Evolutionary conservation across 108 stramenopile genomes (phyloP).

Genomic region (Cyclotella cryptica): DNA sequence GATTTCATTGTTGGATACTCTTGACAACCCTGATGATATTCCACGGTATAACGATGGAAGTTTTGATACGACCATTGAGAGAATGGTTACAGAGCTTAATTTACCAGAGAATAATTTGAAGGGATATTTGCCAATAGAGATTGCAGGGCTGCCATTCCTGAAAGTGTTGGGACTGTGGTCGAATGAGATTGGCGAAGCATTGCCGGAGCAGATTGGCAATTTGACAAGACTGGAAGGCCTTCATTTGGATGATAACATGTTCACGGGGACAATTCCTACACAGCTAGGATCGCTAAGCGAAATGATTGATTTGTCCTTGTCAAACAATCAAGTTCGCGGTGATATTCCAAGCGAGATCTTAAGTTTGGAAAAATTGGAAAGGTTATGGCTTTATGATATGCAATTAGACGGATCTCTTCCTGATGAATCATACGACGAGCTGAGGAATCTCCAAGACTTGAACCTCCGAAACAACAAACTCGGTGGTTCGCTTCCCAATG

Average conservation of each 20-base stretch:
- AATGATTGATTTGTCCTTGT: conserved; percentile 38
- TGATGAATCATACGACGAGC: background rate
- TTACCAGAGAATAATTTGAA: conserved; percentile 52
- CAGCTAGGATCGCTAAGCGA: conserved; percentile 38
- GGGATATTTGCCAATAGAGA: conserved; percentile 38
- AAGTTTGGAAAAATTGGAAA: conserved; percentile 15
- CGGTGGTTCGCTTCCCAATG: conserved; percentile 15
- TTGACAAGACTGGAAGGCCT: conserved; percentile 37
- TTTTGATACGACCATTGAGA: conserved; percentile 26
- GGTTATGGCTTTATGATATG: conserved; percentile 23
- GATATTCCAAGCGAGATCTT: conserved; percentile 38
- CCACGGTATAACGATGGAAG: conserved; percentile 32
- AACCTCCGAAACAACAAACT: conserved; percentile 25
- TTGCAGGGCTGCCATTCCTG: conserved; percentile 40
- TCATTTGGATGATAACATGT: conserved; percentile 41
- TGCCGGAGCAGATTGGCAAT: conserved; percentile 35
- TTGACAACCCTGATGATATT: conserved; percentile 31
- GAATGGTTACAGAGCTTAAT: conserved; percentile 49
- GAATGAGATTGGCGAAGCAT: conserved; percentile 36
- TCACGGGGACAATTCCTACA: conserved; percentile 42
- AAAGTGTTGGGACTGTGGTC: conserved; percentile 49
- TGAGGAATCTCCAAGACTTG: conserved; percentile 22
- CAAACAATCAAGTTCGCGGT: conserved; percentile 30
- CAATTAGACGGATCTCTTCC: conserved; percentile 15
- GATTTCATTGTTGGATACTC: conserved; percentile 37